Percentiles rank a stretch among this genome's conserved stretches.
These are phyloP conservation scores for Apiotrichum akiyoshidainum DNA, from an alignment of 1,284 basidiomycete genomes.

Conservation along the genomic window DNA sequence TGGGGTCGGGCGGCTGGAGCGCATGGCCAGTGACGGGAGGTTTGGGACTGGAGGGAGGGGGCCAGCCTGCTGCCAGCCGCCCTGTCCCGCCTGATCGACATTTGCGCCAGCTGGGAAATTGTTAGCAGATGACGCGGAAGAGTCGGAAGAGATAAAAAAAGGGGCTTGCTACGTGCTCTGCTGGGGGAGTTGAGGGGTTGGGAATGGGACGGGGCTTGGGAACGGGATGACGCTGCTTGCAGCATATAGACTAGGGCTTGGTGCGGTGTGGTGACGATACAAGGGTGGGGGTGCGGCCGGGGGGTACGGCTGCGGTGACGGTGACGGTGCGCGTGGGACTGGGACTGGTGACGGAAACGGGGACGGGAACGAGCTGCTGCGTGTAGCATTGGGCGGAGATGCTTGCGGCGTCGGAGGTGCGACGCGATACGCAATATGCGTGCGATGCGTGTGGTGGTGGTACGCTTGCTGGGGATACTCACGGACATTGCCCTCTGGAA, in stretches of 20 bases:
- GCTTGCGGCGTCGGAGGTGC: no score
- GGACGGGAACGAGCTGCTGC: background rate
- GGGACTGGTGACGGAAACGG: background rate
- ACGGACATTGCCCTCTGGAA: conserved; percentile 50
- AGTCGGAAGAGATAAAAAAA: background rate
- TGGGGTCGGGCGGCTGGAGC: conserved; percentile 4
- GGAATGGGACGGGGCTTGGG: background rate
- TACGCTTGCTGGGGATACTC: conserved; percentile 29
- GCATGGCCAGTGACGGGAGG: conserved; percentile 14
- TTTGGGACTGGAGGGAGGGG: conserved; percentile 5
- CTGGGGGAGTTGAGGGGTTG: background rate
- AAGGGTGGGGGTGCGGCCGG: background rate
- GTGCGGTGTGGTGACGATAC: background rate
- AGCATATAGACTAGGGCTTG: background rate
- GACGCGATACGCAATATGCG: no score
- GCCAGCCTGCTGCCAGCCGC: conserved; percentile 43
- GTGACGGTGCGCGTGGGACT: background rate
- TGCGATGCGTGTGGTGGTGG: background rate
- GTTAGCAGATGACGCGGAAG: conserved; percentile 2
- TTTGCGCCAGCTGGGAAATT: conserved; percentile 38
- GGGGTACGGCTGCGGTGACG: background rate
- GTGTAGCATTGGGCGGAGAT: no score
- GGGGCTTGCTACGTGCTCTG: background rate
- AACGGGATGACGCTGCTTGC: background rate
- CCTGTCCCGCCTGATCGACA: conserved; percentile 44